Evolutionary conservation across 2,329 filamentous ascomycete species (phyloP).

Genomic region (Malbranchea zuffiana): DNA sequence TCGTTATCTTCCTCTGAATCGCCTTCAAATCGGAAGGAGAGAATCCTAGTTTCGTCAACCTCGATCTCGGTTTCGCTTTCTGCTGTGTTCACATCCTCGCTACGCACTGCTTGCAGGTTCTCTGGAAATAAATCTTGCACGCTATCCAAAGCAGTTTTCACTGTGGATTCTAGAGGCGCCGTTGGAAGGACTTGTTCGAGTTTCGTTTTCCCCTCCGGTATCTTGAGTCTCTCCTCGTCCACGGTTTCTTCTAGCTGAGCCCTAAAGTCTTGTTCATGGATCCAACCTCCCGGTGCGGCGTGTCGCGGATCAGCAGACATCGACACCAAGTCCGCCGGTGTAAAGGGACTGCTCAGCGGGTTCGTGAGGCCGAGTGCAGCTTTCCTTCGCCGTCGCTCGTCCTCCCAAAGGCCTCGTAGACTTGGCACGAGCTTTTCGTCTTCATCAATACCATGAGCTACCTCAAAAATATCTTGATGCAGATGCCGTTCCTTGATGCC

Average conservation of each 20-base stretch:
- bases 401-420: conserved; percentile 86
- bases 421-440: conserved; percentile 82
- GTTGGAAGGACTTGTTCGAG: conserved; percentile 54
- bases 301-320: conserved; percentile 78
- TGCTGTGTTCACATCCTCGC: conserved; percentile 29
- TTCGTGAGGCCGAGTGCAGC: conserved; percentile 54
- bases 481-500: conserved; percentile 65
- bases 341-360: conserved; percentile 63
- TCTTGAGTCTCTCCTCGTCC: conserved; percentile 48
- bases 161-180: conserved; percentile 42
- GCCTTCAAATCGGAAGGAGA: conserved; percentile 36
- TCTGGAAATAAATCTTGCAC: conserved; percentile 76
- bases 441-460: conserved; percentile 48
- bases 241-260: conserved; percentile 55
- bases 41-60: conserved; percentile 54
- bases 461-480: conserved; percentile 80
- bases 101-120: conserved; percentile 38
- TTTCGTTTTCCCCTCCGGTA: conserved; percentile 31
- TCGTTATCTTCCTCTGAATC: conserved; percentile 25
- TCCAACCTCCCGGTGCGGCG: conserved; percentile 67
- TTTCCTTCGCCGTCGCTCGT: conserved; percentile 72
- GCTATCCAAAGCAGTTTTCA: conserved; percentile 73
- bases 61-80: conserved; percentile 54
- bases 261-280: conserved; percentile 78
- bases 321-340: conserved; percentile 67